Evolutionary conservation across 2,329 filamentous ascomycete genomes (phyloP), one percentile per base, ranked within the genome.

Genomic region (Trichothecium roseum): DNA sequence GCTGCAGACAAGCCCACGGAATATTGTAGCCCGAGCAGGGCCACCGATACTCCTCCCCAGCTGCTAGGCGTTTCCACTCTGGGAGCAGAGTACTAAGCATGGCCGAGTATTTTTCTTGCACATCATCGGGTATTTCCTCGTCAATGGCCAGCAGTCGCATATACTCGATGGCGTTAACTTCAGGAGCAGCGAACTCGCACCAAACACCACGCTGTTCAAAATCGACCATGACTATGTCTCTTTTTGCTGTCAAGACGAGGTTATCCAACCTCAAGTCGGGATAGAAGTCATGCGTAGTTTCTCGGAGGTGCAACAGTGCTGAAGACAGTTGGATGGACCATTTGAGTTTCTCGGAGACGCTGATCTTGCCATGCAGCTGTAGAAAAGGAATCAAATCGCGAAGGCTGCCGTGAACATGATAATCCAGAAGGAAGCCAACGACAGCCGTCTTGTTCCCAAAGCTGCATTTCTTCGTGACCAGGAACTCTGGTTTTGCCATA

Each of bases 171-270:
- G 67, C 66, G 46, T 75, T 74, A 41, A 78, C 65, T 47, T 78
- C 74, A 0, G 74, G 74, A 1, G 74, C 62, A 2, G 67, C 68
- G 49, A 77, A 78, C 48, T 75, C 69, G 51, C 68, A 74, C 73
- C 73, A 78, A 2, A 76, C 71, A 7, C 74, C 73, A 22, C 74
- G 64, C 50, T 78, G 73, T 51, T 78, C 74, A 45, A 78, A 75
- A 41, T 78, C 74, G 4, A 78, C 63, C 63, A 78, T 68, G 45
- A 77, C 48, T 8, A 66, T 53, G 36, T 74, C 61, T 15, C 55
- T 56, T 1, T 54, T 45, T 16, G 57, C 56, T 1, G 69, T 67
- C 12, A 76, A 52, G 3, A 78, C 66, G 24, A 78, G 59, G 43
- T 78, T 77, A 50, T 78, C 73, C 4, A 77, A 63, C 12, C 73